These are phyloP conservation scores for Gracilaria domingensis DNA, from an alignment of 23 red algal genomes.

Conservation along the genomic window DNA sequence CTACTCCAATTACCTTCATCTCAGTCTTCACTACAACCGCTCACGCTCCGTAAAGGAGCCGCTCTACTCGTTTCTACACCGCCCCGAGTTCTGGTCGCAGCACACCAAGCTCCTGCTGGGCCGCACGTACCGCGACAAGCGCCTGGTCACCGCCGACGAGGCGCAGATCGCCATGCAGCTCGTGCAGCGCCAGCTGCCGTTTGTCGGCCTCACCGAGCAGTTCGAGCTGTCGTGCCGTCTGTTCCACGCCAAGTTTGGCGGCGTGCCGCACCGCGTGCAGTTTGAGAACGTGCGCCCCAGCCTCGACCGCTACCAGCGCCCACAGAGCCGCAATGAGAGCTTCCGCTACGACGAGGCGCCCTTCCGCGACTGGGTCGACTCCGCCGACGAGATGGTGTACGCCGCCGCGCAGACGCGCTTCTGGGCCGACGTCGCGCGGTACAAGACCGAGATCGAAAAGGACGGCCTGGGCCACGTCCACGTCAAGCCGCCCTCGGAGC, in stretches of 20 bases:
- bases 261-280: constrained; percentile 59
- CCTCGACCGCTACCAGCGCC: constrained; percentile 16
- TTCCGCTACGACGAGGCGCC: constrained; percentile 55
- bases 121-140: constrained; percentile 27
- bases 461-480: constrained; percentile 47
- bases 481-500: not conserved
- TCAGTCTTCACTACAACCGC: constrained; percentile 55
- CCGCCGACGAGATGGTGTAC: constrained; percentile 58
- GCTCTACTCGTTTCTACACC: constrained; percentile 39
- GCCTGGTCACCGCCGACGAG: constrained; percentile 26
- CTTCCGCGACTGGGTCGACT: constrained; percentile 47
- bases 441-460: constrained; percentile 37
- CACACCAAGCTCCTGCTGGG: constrained; percentile 62
- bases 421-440: constrained; percentile 40
- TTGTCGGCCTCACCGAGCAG: constrained; percentile 65
- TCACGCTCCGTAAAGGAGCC: not conserved
- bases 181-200: not conserved
- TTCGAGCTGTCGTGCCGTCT: constrained; percentile 54
- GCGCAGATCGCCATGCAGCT: constrained; percentile 5
- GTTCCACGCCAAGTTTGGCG: constrained; percentile 68
- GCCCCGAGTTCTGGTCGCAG: constrained; percentile 57
- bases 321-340: not conserved
- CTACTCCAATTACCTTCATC: constrained; percentile 65
- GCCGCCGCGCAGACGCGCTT: constrained; percentile 44
- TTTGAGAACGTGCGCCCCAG: constrained; percentile 71